These are phyloP conservation scores for Neurospora tetrasperma DNA, from an alignment of 495 filamentous ascomycete genomes.

Conservation along the genomic window DNA sequence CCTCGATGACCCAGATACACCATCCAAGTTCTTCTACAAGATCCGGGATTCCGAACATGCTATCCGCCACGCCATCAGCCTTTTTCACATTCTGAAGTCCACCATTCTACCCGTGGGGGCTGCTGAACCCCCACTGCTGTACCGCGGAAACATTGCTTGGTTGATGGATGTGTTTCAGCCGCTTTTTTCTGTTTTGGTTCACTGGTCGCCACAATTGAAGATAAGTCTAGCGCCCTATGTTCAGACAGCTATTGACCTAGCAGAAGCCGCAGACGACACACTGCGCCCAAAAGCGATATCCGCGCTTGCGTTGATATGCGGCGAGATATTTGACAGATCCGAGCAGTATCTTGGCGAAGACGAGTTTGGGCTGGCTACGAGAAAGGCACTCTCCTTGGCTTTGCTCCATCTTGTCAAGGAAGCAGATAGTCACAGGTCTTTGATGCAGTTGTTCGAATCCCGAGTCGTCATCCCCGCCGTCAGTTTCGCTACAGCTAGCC, in stretches of 20 bases:
- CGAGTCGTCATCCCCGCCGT: slow-evolving; percentile 18
- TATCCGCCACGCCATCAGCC: slow-evolving; percentile 16
- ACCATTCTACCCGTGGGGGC: neutral
- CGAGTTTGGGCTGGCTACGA: slow-evolving; percentile 4
- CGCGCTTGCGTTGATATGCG: slow-evolving; percentile 21
- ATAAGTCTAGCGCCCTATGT: slow-evolving; percentile 15
- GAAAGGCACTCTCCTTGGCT: slow-evolving; percentile 16
- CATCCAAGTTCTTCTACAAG: slow-evolving; percentile 10
- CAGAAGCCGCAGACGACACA: slow-evolving; percentile 10
- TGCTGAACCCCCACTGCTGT: slow-evolving; percentile 7
- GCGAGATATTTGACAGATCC: slow-evolving; percentile 15
- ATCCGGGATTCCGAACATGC: slow-evolving; percentile 15
- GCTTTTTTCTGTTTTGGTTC: slow-evolving; percentile 17
- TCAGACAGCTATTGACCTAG: slow-evolving; percentile 18
- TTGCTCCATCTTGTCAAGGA: slow-evolving; percentile 25
- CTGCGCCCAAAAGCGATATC: slow-evolving; percentile 25
- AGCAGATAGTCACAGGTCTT: slow-evolving; percentile 18
- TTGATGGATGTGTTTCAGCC: slow-evolving; percentile 26
- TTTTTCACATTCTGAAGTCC: slow-evolving; percentile 15
- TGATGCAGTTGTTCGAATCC: slow-evolving; percentile 23
- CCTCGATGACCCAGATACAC: neutral
- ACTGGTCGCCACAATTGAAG: slow-evolving; percentile 18
- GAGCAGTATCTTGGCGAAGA: slow-evolving; percentile 12
- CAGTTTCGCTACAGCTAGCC: slow-evolving; percentile 10
- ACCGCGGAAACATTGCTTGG: slow-evolving; percentile 21